Percentiles rank a stretch among this genome's conserved stretches.
These are phyloP conservation scores for Debaryomyces psychrophilus DNA, from an alignment of 1,139 yeast species.

Conservation along the genomic window DNA sequence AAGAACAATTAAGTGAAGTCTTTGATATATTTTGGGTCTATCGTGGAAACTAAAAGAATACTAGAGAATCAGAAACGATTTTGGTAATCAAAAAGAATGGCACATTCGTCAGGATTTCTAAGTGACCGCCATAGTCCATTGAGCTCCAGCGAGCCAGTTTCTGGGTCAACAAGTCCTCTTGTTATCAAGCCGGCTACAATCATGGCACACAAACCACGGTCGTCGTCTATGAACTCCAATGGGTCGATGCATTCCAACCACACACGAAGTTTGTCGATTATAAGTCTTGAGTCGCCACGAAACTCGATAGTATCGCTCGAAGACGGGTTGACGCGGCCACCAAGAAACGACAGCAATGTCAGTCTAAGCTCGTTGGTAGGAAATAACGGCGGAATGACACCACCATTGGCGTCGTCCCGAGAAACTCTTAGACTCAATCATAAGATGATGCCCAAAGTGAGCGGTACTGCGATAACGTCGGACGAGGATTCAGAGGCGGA, in stretches of 20 bases:
- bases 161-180: slow-evolving; percentile 29
- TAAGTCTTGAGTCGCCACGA: slow-evolving; percentile 45
- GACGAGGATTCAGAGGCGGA: slow-evolving; percentile 44
- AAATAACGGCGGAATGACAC: neutral
- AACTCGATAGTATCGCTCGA: slow-evolving; percentile 48
- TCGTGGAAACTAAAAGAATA: neutral
- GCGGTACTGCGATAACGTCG: slow-evolving; percentile 29
- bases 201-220: slow-evolving; percentile 29
- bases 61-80: neutral
- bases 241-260: slow-evolving; percentile 30
- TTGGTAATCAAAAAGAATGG: slow-evolving; percentile 2
- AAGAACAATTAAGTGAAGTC: neutral
- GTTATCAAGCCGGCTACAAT: slow-evolving; percentile 22
- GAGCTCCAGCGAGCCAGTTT: slow-evolving; percentile 21
- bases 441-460: slow-evolving; percentile 8
- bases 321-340: slow-evolving; percentile 32
- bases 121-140: slow-evolving; percentile 23
- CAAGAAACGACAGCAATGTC: slow-evolving; percentile 38
- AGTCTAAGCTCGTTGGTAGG: slow-evolving; percentile 29
- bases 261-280: slow-evolving; percentile 41
- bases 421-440: neutral
- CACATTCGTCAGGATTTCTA: slow-evolving; percentile 18
- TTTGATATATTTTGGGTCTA: neutral
- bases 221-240: slow-evolving; percentile 40
- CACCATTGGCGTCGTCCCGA: neutral